Evolutionary conservation across 2,329 filamentous ascomycete species (phyloP).

Genomic region (Calonectria hongkongensis): DNA sequence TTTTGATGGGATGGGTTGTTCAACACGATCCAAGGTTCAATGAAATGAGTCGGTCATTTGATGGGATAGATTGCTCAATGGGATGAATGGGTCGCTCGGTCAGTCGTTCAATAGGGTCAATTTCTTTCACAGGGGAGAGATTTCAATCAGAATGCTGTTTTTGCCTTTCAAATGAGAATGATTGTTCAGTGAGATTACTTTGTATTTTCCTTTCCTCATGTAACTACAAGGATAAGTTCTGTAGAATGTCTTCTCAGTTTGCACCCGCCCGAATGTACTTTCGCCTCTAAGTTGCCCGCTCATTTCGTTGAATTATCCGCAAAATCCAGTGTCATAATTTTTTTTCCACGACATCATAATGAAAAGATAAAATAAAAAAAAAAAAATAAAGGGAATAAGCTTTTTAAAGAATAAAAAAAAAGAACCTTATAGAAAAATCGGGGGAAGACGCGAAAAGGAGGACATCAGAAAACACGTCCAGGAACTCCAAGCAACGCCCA

Average conservation of each 20-base stretch:
- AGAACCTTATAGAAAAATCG: slow-evolving; percentile 1
- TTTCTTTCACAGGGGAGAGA: no score
- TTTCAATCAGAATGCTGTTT: no score
- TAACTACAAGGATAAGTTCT: slow-evolving; percentile 45
- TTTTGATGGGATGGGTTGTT: no score
- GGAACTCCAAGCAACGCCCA: slow-evolving; percentile 36
- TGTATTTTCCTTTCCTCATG: slow-evolving; percentile 38
- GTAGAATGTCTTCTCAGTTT: slow-evolving; percentile 39
- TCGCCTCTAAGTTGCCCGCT: slow-evolving; percentile 41
- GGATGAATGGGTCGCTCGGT: no score
- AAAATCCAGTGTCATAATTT: slow-evolving; percentile 39
- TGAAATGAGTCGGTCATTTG: no score
- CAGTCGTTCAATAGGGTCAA: no score
- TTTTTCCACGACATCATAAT: slow-evolving; percentile 31
- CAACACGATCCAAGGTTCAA: no score
- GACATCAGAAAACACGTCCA: slow-evolving; percentile 23
- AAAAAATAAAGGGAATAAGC: slow-evolving; percentile 3
- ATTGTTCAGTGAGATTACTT: slow-evolving; percentile 30
- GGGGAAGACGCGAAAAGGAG: not conserved
- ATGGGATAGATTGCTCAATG: no score
- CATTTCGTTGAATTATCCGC: slow-evolving; percentile 42
- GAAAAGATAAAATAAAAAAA: slow-evolving; percentile 19
- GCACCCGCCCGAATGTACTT: slow-evolving; percentile 31
- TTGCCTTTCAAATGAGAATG: no score
- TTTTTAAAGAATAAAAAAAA: slow-evolving; percentile 3